A percentile compares a stretch with the other conserved stretches of the same genome.
Conservation (phyloP, 2,329 filamentous ascomycete species). For the Fonsecaea pugnacius region DNA sequence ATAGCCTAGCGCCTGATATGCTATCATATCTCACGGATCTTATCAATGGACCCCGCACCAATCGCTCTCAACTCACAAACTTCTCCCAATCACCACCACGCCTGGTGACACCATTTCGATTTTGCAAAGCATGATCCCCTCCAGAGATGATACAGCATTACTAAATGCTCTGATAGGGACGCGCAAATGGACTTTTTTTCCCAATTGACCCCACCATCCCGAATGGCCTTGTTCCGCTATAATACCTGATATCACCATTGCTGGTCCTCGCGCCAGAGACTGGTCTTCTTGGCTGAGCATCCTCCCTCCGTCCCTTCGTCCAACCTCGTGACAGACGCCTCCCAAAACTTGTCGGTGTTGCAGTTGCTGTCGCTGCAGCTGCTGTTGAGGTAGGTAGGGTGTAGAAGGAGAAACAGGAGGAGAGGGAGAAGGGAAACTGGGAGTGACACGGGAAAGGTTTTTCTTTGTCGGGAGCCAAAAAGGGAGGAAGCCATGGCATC, state of each 20-base stretch:
- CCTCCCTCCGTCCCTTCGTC: not conserved
- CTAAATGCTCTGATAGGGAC: not conserved
- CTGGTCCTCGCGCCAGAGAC: not conserved
- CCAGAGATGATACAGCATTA: too few relatives aligned
- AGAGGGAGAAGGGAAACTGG: not conserved
- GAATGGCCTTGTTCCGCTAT: not conserved
- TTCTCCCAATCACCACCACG: not conserved
- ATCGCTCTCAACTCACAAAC: not conserved
- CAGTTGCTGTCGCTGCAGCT: not conserved
- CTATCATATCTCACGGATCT: not conserved
- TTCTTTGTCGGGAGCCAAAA: not conserved
- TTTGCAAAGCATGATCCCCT: not conserved
- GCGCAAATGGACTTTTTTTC: too few relatives aligned
- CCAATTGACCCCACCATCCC: not conserved
- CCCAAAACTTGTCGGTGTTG: not conserved
- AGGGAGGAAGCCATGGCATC: slow-evolving; percentile 5
- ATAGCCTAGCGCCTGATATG: too few relatives aligned
- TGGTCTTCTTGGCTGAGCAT: not conserved
- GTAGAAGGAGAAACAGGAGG: slow-evolving; percentile 1
- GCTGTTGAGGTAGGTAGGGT: not conserved
- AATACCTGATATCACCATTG: not conserved
- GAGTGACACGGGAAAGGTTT: not conserved
- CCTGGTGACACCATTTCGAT: too few relatives aligned
- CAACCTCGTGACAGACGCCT: not conserved
- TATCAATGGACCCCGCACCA: slow-evolving; percentile 11